Evolutionary conservation across 108 stramenopile species (phyloP).

Genomic region (Nitzschia sp.): DNA sequence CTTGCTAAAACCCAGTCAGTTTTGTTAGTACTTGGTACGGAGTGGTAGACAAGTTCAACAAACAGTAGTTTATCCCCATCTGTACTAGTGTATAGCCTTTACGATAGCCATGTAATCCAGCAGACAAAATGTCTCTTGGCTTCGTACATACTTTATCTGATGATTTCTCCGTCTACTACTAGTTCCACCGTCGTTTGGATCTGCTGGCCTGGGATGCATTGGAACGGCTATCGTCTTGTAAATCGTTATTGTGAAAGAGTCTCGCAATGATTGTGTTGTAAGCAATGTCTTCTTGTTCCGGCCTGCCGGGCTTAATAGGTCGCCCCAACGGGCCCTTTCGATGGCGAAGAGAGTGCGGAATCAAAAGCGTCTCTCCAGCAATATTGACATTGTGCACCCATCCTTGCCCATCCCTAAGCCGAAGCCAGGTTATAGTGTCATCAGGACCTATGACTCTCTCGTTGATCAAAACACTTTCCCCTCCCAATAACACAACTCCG

Average conservation of each 20-base stretch:
- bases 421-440: conserved; percentile 59
- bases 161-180: too few relatives aligned
- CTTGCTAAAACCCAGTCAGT: too few relatives aligned
- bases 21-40: too few relatives aligned
- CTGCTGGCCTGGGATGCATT: not conserved
- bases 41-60: too few relatives aligned
- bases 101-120: too few relatives aligned
- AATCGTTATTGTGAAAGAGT: conserved; percentile 43
- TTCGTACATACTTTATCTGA: too few relatives aligned
- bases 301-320: conserved; percentile 9
- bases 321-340: conserved; percentile 22
- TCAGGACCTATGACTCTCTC: conserved; percentile 69
- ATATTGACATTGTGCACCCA: conserved; percentile 65
- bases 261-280: conserved; percentile 62
- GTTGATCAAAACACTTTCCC: conserved; percentile 58
- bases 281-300: conserved; percentile 44
- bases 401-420: conserved; percentile 66
- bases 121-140: too few relatives aligned
- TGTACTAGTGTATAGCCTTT: too few relatives aligned
- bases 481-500: conserved; percentile 37
- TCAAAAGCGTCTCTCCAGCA: conserved; percentile 56
- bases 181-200: conserved; percentile 4
- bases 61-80: too few relatives aligned
- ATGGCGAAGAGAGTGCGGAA: conserved; percentile 50
- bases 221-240: not conserved